Base-by-base conservation (phyloP, 2,329 filamentous ascomycete genomes). In the Penicillium sp. region DNA sequence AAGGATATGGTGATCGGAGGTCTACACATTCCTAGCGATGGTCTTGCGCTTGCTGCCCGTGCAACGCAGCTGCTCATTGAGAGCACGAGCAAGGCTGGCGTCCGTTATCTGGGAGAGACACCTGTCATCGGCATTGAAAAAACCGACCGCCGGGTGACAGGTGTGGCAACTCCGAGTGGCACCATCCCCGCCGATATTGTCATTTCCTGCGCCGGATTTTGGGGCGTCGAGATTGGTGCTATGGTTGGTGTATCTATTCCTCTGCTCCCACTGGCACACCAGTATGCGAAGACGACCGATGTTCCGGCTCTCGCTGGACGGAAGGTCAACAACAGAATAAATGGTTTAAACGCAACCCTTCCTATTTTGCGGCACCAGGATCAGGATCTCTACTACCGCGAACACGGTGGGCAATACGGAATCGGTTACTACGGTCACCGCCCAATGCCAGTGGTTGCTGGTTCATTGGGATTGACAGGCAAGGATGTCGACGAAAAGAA, bases 371-470 rank as follows among this genome's bases (percentile, higher is more conserved):
- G 82, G 2, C 75, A 84, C 55, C 82, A 85, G 56, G 82, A 85
- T 53, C 75, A 80, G 46, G 81, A 84, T 51, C 72, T 85, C 1
- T 85, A 85, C 65, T 85, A 82, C 58, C 78, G 82, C 7, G 81
- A 84, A 60, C 82, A 84, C 54, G 82, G 82, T 4, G 80, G 83
- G 20, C 77, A 78, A 42, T 78, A 76, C 49, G 82, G 82, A 7
- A 84, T 85, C 53, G 82, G 82, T 6, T 85, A 78, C 60, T 85
- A 85, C 57, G 81, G 81, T 8, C 82, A 85, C 63, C 74, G 75
- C 1, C 81, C 82, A 0, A 81, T 84, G 73, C 81, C 82, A 0
- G 72, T 84, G 9, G 73, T 75, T 1, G 81, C 82, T 0, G 74
- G 76, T 0, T 73, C 75, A 0, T 61, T 85, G 4, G 80, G 80